phyloP scores from a whole-genome alignment of 2,329 filamentous ascomycete species.

The Verticillium longisporum region DNA sequence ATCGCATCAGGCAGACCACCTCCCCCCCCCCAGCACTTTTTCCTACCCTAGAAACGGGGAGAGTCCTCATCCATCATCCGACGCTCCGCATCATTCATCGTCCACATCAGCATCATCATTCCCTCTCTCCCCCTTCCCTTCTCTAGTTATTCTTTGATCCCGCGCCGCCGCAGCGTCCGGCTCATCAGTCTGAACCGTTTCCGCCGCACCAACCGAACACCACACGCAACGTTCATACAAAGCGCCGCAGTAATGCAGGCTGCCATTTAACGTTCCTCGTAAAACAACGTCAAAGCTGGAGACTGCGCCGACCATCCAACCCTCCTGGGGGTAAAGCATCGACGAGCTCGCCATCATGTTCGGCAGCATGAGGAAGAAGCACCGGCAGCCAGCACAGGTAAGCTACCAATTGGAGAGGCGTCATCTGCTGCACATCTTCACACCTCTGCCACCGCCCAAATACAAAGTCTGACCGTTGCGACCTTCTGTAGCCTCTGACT shows the following conservation, averaged over 20 bases:
- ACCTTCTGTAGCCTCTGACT: constrained; percentile 48
- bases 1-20: not conserved
- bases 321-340: not conserved
- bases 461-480: constrained; percentile 2
- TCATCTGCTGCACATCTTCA: too few relatives aligned
- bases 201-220: not conserved
- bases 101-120: not conserved
- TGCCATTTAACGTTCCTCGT: not conserved
- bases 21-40: not conserved
- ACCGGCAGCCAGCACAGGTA: constrained; percentile 41
- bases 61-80: not conserved
- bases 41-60: not conserved
- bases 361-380: constrained; percentile 38
- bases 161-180: not conserved
- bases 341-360: constrained; percentile 33
- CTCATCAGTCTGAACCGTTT: not conserved
- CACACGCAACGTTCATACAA: not conserved
- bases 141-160: not conserved
- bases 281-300: not conserved
- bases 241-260: not conserved
- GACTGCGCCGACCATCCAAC: not conserved
- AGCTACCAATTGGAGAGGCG: not conserved
- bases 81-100: not conserved
- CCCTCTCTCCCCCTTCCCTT: not conserved
- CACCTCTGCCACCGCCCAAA: too few relatives aligned